These are phyloP conservation scores for Phalaenopsis equestris DNA, from an alignment of 106 monocot species.

Conservation along the genomic window DNA sequence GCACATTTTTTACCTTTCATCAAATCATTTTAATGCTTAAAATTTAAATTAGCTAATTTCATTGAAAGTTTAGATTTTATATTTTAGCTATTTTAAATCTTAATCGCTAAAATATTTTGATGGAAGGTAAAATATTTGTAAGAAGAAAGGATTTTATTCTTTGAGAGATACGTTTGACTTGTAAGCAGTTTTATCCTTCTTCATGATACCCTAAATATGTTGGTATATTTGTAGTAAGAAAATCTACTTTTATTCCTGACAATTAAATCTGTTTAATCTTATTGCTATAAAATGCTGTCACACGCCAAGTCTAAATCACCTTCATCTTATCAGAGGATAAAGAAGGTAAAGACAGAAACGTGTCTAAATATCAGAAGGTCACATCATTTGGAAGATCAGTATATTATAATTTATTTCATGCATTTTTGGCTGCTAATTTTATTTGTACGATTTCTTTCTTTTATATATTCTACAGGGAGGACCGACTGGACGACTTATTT, in stretches of 20 bases:
- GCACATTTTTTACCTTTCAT: not conserved
- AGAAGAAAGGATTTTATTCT: not conserved
- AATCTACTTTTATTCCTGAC: not conserved
- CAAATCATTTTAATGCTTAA: not conserved
- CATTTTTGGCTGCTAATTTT: slow-evolving; percentile 3
- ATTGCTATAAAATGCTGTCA: not conserved
- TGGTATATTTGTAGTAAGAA: not conserved
- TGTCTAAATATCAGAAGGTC: not conserved
- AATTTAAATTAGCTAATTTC: not conserved
- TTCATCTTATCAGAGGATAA: not conserved
- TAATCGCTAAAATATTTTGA: not conserved
- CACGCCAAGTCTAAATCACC: not conserved
- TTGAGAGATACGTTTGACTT: not conserved
- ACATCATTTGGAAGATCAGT: not conserved
- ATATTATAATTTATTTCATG: not conserved
- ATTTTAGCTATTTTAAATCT: not conserved
- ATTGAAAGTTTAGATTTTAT: not conserved
- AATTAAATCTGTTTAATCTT: not conserved
- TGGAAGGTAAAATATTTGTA: not conserved
- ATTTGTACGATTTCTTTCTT: not conserved
- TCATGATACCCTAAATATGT: not conserved
- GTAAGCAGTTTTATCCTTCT: not conserved
- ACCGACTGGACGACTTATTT: no score
- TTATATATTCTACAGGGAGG: no score
- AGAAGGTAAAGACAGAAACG: not conserved